Conservation (phyloP, 352 stramenopile species). For the Globisporangium perplexum region DNA sequence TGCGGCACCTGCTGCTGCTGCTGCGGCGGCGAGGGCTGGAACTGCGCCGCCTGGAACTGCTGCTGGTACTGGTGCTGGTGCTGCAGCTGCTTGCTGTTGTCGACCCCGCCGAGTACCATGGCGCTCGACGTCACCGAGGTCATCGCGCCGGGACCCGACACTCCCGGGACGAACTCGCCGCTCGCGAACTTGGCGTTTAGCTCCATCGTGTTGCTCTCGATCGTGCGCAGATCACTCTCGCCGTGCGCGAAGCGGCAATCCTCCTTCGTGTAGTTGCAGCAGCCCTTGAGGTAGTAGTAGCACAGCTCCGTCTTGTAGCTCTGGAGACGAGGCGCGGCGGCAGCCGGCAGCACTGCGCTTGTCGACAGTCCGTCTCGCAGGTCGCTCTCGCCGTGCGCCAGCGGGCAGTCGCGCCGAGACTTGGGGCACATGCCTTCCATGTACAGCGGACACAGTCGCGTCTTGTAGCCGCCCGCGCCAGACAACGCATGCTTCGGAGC, state of each 20-base stretch:
- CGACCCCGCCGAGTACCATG: conserved; percentile 4
- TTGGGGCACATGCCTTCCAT: conserved; percentile 69
- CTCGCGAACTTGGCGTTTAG: conserved; percentile 49
- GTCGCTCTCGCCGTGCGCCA: conserved; percentile 76
- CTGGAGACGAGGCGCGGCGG: conserved; percentile 60
- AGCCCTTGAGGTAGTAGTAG: conserved; percentile 86
- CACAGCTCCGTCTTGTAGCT: conserved; percentile 89
- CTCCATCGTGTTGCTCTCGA: conserved; percentile 78
- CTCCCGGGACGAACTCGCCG: conserved; percentile 4
- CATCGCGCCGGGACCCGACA: not conserved
- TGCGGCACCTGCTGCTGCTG: conserved; percentile 14
- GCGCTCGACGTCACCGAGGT: not conserved
- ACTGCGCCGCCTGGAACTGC: conserved; percentile 27
- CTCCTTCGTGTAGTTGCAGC: conserved; percentile 86
- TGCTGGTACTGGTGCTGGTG: conserved; percentile 65
- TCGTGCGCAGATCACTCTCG: conserved; percentile 68
- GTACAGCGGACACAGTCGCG: conserved; percentile 71
- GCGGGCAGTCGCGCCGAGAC: conserved; percentile 65
- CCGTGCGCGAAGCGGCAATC: conserved; percentile 86
- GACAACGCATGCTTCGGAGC: conserved; percentile 20
- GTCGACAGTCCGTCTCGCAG: conserved; percentile 44
- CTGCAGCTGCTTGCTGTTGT: conserved; percentile 44
- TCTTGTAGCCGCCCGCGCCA: conserved; percentile 45
- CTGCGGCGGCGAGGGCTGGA: conserved; percentile 18
- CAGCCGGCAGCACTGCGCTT: conserved; percentile 17